Conservation (phyloP, 768 basidiomycete genomes). For the Paxillus involutus region DNA sequence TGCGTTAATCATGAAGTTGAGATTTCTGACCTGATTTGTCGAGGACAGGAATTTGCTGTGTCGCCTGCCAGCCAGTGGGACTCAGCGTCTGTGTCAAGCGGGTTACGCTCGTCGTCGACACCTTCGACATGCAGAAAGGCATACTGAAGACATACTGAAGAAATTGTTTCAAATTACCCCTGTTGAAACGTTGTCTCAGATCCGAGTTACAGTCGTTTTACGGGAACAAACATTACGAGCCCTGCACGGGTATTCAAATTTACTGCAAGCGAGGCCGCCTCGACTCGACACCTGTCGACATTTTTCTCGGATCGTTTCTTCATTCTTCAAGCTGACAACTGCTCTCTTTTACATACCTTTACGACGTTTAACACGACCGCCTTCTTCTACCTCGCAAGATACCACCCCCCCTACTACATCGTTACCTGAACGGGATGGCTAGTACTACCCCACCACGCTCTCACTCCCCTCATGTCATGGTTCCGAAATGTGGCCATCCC, state of each 20-base stretch:
- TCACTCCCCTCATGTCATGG: constrained; percentile 13
- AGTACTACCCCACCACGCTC: constrained; percentile 23
- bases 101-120: background rate
- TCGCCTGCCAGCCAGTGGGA: background rate
- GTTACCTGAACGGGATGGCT: constrained; percentile 15
- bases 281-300: background rate
- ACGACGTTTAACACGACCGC: background rate
- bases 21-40: background rate
- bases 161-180: too few relatives aligned
- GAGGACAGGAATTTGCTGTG: background rate
- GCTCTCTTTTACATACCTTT: background rate
- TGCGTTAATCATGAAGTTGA: too few relatives aligned
- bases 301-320: background rate
- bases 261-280: constrained; percentile 8
- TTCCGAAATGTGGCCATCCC: constrained; percentile 14
- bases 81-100: background rate
- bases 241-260: constrained; percentile 18
- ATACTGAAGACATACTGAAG: too few relatives aligned
- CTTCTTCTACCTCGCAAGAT: background rate
- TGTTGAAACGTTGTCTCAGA: too few relatives aligned
- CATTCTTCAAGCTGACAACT: too few relatives aligned
- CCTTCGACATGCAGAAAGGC: background rate
- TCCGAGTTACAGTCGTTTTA: background rate
- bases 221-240: background rate
- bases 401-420: background rate